Conservation (phyloP, 1,284 basidiomycete genomes). For the Moesziomyces sp. region DNA sequence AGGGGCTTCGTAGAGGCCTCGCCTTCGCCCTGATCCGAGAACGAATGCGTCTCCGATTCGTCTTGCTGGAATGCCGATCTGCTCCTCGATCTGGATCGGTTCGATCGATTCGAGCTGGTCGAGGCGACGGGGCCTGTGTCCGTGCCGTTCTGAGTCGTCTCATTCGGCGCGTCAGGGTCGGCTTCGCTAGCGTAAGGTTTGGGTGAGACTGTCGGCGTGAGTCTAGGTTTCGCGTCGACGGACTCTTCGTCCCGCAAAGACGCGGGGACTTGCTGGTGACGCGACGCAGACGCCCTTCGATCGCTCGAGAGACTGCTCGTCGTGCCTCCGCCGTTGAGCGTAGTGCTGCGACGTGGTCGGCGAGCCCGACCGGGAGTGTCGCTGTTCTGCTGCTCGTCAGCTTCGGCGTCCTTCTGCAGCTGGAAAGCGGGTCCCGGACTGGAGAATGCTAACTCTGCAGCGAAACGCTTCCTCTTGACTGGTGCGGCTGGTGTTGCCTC, state of each 20-base stretch:
- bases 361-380: slow-evolving; percentile 17
- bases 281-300: slow-evolving; percentile 9
- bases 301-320: background rate
- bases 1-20: background rate
- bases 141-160: slow-evolving; percentile 6
- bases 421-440: slow-evolving; percentile 62
- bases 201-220: background rate
- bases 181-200: slow-evolving; percentile 9
- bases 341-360: slow-evolving; percentile 29
- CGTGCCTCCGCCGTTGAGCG: slow-evolving; percentile 6
- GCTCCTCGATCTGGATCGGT: slow-evolving; percentile 34
- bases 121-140: background rate
- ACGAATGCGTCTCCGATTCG: slow-evolving; percentile 10
- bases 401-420: slow-evolving; percentile 15
- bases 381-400: slow-evolving; percentile 8
- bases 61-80: slow-evolving; percentile 18
- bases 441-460: slow-evolving; percentile 60
- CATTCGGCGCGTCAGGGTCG: slow-evolving; percentile 18
- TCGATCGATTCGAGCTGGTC: slow-evolving; percentile 8
- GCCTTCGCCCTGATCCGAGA: background rate
- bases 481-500: slow-evolving; percentile 21
- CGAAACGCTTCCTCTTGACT: slow-evolving; percentile 49
- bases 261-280: slow-evolving; percentile 5
- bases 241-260: slow-evolving; percentile 11
- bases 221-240: background rate